Base-by-base conservation (phyloP, 192 early-diverging fungal species). In the Coemansia sp. region DNA sequence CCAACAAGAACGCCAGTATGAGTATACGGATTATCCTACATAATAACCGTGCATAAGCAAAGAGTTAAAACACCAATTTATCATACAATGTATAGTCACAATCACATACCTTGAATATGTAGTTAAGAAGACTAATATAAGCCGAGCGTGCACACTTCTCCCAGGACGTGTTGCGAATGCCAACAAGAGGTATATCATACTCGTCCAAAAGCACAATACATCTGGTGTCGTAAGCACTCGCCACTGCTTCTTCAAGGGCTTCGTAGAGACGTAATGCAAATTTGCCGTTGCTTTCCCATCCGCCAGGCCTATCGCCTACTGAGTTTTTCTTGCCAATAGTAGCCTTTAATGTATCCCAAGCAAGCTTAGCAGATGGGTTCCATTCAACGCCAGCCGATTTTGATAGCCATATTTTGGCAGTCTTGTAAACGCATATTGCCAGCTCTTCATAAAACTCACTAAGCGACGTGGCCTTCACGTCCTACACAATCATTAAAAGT, bases 101-200 rank as follows among this genome's bases (percentile, higher is more conserved):
- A 35, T 3, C 16, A 50, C 63, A 49, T 65, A 65, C 63, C 54
- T 65, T 65, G 63, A 65, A 65, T 51, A 65, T 65, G 19, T 5
- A 6, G 37, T 22, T 19, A 8, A 65, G 54, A 29, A 65, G 41
- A 3, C 14, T 18, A 4, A 26, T 14, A 57, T 65, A 65, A 1
- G 5, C 32, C 16, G 24, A 19, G 1, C 12, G 53, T 3, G 63
- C 41, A 18, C 14, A 1, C 1, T 4, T 16, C 8, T 38, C n/a
- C 63, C 63, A 65, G 27, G 3, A 1, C 13, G 49, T 47, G 23
- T 52, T 52, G 8, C 54, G 63, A 1, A 57, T 48, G 4, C 48
- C 10, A 9, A 37, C 12, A 35, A 65, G 32, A 3, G 63, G 63
- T 3, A 35, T 32, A 45, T 65, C 54, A 19, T 65, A 65, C 18